Evolutionary conservation across 176 grass and related monocot genomes (phyloP).

Genomic region (Eremochloa ophiuroides): DNA sequence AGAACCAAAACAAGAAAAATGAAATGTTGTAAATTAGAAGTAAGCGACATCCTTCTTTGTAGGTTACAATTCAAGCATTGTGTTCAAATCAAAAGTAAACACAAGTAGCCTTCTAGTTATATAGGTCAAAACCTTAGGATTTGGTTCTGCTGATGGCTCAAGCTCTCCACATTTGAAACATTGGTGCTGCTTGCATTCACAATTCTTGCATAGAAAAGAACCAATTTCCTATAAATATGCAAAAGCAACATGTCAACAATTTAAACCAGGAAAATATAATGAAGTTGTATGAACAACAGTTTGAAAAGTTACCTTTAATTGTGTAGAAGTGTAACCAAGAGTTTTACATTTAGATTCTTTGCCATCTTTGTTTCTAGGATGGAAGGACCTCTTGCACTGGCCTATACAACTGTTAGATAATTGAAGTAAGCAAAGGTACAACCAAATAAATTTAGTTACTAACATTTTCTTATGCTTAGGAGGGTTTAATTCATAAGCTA

Average conservation of each 20-base stretch:
- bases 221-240: conserved; percentile 40
- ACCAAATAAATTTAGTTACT: background rate
- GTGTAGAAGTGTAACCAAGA: conserved; percentile 48
- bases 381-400: conserved; percentile 71
- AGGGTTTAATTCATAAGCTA: background rate
- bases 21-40: background rate
- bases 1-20: background rate
- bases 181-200: conserved; percentile 68
- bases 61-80: background rate
- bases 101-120: background rate
- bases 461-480: background rate
- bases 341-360: conserved; percentile 51
- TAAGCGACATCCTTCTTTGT: background rate
- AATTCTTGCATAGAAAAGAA: conserved; percentile 62
- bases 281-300: background rate
- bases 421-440: background rate
- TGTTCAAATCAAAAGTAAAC: background rate
- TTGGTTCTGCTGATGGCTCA: conserved; percentile 49
- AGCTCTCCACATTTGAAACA: conserved; percentile 70
- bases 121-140: conserved; percentile 54
- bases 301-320: conserved; percentile 44
- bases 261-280: background rate
- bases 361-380: conserved; percentile 55
- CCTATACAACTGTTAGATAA: conserved; percentile 65
- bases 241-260: background rate